A percentile compares a stretch with the other conserved stretches of the same genome.
These are phyloP conservation scores for Cyclostephanos invisitatus DNA, from an alignment of 108 stramenopile species.

Conservation along the genomic window DNA sequence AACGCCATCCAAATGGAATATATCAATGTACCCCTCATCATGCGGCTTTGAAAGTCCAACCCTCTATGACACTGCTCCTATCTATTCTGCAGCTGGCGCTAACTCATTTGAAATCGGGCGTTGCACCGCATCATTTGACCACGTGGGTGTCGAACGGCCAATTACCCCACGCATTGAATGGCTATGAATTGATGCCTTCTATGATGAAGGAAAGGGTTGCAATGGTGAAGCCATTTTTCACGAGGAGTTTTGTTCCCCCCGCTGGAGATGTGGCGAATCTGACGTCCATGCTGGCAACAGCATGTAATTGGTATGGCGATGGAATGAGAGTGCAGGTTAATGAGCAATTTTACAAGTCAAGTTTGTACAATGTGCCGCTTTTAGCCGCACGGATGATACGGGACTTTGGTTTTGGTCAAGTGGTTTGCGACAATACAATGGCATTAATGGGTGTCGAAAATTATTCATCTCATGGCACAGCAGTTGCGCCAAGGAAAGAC, in stretches of 20 bases:
- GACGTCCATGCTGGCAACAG: conserved; percentile 32
- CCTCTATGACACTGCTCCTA: conserved; percentile 51
- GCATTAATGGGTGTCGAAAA: conserved; percentile 50
- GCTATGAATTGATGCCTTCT: conserved; percentile 47
- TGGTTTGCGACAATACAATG: conserved; percentile 54
- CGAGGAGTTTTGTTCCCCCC: conserved; percentile 33
- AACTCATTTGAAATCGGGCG: conserved; percentile 48
- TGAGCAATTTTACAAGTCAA: conserved; percentile 6
- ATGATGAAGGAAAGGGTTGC: conserved; percentile 36
- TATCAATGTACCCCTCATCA: conserved; percentile 45
- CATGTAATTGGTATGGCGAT: conserved; percentile 29
- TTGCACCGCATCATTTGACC: conserved; percentile 49
- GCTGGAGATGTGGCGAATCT: conserved; percentile 26
- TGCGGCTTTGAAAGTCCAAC: conserved; percentile 54
- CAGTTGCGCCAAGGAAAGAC: not conserved
- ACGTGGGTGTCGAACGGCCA: conserved; percentile 62
- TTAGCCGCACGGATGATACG: conserved; percentile 49
- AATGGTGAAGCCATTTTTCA: conserved; percentile 46
- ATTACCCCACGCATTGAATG: conserved; percentile 61
- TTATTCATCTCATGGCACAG: not conserved
- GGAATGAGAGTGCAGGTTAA: not conserved
- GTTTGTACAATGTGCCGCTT: conserved; percentile 49
- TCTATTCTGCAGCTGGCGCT: conserved; percentile 59
- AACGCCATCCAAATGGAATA: conserved; percentile 24
- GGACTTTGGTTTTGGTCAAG: conserved; percentile 59